Evolutionary conservation across 1,284 basidiomycete species (phyloP).

Genomic region (Neonothopanus nambi): DNA sequence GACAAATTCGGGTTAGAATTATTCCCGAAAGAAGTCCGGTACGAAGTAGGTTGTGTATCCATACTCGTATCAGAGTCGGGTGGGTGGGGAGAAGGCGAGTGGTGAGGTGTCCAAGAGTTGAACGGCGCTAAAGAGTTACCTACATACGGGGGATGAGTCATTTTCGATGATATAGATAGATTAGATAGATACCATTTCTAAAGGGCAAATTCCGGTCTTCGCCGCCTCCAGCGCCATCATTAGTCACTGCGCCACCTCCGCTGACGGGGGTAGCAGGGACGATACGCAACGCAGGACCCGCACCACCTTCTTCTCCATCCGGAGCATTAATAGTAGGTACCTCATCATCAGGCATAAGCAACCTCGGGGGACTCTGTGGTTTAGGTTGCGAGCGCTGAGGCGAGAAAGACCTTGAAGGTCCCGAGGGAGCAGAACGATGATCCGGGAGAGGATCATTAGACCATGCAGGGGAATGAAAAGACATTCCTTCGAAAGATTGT

Average conservation of each 20-base stretch:
- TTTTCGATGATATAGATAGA: not conserved
- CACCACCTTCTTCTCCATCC: conserved; percentile 52
- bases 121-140: conserved; percentile 10
- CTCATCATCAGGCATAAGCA: conserved; percentile 59
- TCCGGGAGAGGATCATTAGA: conserved; percentile 46
- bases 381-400: conserved; percentile 37
- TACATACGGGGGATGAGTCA: conserved; percentile 5
- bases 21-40: not conserved
- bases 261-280: conserved; percentile 78
- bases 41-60: not conserved
- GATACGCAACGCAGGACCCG: conserved; percentile 68
- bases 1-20: conserved; percentile 7
- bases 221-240: conserved; percentile 20
- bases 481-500: conserved; percentile 57
- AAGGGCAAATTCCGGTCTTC: conserved; percentile 5
- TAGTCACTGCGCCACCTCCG: conserved; percentile 50
- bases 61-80: not conserved
- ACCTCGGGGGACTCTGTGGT: conserved; percentile 66
- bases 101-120: conserved; percentile 4
- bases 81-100: conserved; percentile 10
- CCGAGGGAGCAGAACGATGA: conserved; percentile 9
- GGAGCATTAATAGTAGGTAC: conserved; percentile 69
- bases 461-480: conserved; percentile 66
- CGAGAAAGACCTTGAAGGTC: conserved; percentile 30
- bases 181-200: conserved; percentile 3